phyloP scores from a whole-genome alignment of 257 asterid species.

The Solanum dulcamara region DNA sequence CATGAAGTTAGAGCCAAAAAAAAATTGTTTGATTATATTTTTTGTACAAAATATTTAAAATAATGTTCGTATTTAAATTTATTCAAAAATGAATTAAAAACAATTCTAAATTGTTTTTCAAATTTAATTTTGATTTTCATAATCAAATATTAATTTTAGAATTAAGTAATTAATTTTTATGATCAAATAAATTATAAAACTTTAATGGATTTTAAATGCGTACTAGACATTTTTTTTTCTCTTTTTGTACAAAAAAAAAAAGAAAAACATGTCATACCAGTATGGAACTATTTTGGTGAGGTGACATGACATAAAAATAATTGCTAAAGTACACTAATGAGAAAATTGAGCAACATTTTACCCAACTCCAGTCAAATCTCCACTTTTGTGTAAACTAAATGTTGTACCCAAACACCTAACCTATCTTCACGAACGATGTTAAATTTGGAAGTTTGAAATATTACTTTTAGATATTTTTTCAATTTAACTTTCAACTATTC shows the following conservation, averaged over 20 bases:
- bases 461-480: background rate
- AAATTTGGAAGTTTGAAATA: background rate
- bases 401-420: background rate
- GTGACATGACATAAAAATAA: background rate
- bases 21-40: no score
- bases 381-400: background rate
- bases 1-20: no score
- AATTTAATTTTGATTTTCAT: no score
- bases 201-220: background rate
- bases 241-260: background rate
- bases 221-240: background rate
- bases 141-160: no score
- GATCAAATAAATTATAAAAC: no score
- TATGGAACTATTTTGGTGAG: background rate
- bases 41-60: no score
- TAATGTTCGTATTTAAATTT: no score
- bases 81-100: background rate
- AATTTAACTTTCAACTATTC: background rate
- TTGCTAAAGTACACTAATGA: background rate
- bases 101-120: background rate
- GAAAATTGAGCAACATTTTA: background rate
- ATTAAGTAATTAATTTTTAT: background rate
- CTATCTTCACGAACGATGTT: background rate
- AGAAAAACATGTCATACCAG: background rate
- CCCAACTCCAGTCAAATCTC: background rate